phyloP scores from a whole-genome alignment of 1,284 basidiomycete genomes.

The Ceratobasidium sp. region DNA sequence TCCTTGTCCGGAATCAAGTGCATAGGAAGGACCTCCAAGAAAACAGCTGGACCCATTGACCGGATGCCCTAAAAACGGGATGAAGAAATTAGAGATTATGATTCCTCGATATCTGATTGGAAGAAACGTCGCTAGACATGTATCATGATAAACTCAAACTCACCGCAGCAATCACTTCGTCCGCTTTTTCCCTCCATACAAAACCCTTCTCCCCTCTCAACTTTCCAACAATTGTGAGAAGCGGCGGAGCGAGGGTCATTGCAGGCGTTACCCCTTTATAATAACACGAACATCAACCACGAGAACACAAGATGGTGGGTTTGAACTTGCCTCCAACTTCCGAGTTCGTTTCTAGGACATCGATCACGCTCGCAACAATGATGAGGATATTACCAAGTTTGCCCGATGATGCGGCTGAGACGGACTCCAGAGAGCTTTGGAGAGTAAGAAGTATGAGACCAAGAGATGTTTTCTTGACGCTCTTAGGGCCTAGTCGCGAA shows the following conservation, averaged over 20 bases:
- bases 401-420: slow-evolving; percentile 41
- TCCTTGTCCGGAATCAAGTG: slow-evolving; percentile 82
- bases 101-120: too few species aligned
- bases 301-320: slow-evolving; percentile 51
- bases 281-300: background rate
- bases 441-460: slow-evolving; percentile 32
- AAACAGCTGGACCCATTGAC: slow-evolving; percentile 85
- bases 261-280: slow-evolving; percentile 22
- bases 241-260: slow-evolving; percentile 55
- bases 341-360: slow-evolving; percentile 24
- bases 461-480: slow-evolving; percentile 40
- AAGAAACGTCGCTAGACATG: too few species aligned
- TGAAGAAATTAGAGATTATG: too few species aligned
- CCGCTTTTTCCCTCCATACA: slow-evolving; percentile 91
- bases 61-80: slow-evolving; percentile 75
- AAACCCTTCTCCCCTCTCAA: slow-evolving; percentile 86
- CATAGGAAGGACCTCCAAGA: slow-evolving; percentile 85
- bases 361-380: slow-evolving; percentile 27
- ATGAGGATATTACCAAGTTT: slow-evolving; percentile 27
- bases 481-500: slow-evolving; percentile 15
- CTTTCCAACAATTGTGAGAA: slow-evolving; percentile 83
- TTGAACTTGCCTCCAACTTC: slow-evolving; percentile 64
- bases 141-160: slow-evolving; percentile 5
- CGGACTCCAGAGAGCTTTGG: slow-evolving; percentile 30
- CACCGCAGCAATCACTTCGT: slow-evolving; percentile 76